These are phyloP conservation scores for Cladochytrium replicatum DNA, from an alignment of 192 early-diverging fungal species.

Conservation along the genomic window DNA sequence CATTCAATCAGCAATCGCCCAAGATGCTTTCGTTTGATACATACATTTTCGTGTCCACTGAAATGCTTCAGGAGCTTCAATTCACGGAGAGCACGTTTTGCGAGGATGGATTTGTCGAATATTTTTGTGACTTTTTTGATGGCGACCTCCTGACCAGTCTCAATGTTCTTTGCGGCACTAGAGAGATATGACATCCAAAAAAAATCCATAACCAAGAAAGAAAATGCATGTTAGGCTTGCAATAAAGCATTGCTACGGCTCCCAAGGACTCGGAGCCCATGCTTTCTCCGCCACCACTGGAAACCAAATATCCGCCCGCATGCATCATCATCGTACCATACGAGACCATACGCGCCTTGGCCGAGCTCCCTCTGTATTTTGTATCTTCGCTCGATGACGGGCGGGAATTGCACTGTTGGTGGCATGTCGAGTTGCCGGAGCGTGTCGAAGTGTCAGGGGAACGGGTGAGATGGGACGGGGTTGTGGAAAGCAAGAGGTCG, in stretches of 20 bases:
- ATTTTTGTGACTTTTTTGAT: slow-evolving; percentile 86
- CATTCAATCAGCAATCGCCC: background rate
- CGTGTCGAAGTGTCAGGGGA: too few species aligned
- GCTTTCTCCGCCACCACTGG: too few species aligned
- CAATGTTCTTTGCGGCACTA: slow-evolving; percentile 75
- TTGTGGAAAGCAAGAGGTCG: too few species aligned
- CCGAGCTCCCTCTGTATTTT: slow-evolving; percentile 73
- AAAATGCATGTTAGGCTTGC: background rate
- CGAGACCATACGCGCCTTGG: slow-evolving; percentile 81
- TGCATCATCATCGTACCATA: too few species aligned
- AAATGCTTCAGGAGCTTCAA: slow-evolving; percentile 88
- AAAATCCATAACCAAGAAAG: background rate
- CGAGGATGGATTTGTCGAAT: slow-evolving; percentile 76
- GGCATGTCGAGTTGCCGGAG: too few species aligned
- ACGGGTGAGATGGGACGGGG: too few species aligned
- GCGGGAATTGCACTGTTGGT: slow-evolving; percentile 40
- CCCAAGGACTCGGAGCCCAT: too few species aligned
- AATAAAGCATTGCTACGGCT: too few species aligned
- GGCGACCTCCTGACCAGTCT: slow-evolving; percentile 75
- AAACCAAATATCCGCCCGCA: too few species aligned
- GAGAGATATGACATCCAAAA: background rate
- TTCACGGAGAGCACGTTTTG: slow-evolving; percentile 83
- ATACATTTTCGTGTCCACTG: slow-evolving; percentile 86
- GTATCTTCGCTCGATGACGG: slow-evolving; percentile 51
- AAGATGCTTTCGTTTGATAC: slow-evolving; percentile 21